Conservation (phyloP, 495 filamentous ascomycete species). For the Acidiella bohemica region DNA sequence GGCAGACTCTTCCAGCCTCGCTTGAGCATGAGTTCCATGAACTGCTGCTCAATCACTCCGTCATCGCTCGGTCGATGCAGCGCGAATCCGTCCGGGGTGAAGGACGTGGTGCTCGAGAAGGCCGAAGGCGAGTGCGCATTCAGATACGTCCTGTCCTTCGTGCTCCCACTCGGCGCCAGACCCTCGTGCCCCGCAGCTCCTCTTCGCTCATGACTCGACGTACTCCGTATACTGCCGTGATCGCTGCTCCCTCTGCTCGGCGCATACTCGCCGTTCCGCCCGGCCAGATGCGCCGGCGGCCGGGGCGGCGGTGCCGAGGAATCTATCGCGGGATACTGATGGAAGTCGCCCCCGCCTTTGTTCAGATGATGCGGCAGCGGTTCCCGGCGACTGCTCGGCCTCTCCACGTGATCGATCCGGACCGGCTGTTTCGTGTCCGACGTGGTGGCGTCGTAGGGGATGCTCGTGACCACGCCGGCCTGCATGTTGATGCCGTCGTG, state of each 20-base stretch:
- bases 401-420: conserved; percentile 61
- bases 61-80: conserved; percentile 69
- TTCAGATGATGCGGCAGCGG: conserved; percentile 70
- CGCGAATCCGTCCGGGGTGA: conserved; percentile 45
- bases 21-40: conserved; percentile 89
- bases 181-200: conserved; percentile 1
- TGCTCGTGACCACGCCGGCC: conserved; percentile 77
- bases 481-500: conserved; percentile 51
- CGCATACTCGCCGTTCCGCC: conserved; percentile 18
- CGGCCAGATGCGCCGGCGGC: conserved; percentile 22
- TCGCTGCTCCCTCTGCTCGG: conserved; percentile 40
- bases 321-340: conserved; percentile 76
- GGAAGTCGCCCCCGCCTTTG: conserved; percentile 63
- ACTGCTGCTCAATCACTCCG: conserved; percentile 77
- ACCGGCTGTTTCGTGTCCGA: conserved; percentile 57
- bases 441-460: conserved; percentile 71
- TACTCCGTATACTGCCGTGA: conserved; percentile 46
- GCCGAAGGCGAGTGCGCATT: conserved; percentile 23
- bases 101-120: conserved; percentile 37
- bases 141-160: conserved; percentile 16
- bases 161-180: conserved; percentile 9
- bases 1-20: conserved; percentile 92
- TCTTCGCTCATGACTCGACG: conserved; percentile 23
- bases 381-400: conserved; percentile 49
- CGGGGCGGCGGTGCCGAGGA: conserved; percentile 21